phyloP scores from a whole-genome alignment of 2,329 filamentous ascomycete species.

The Sporothrix sp. region DNA sequence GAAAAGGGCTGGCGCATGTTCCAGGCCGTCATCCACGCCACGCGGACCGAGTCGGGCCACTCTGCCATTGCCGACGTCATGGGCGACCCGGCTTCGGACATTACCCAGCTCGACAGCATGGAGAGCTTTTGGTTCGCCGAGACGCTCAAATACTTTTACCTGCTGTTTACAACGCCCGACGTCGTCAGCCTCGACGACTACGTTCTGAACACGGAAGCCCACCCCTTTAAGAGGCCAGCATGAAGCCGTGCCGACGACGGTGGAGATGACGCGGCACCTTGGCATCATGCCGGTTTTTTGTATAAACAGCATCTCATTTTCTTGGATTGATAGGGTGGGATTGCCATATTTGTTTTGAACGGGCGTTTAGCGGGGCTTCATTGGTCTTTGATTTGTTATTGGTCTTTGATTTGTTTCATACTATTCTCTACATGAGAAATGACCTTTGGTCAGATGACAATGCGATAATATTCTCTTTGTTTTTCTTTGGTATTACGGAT shows the following conservation, averaged over 20 bases:
- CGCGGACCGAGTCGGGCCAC: constrained; percentile 56
- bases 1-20: constrained; percentile 88
- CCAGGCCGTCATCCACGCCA: constrained; percentile 55
- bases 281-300: too few relatives aligned
- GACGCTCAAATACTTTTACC: constrained; percentile 86
- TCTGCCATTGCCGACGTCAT: constrained; percentile 60
- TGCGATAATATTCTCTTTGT: too few relatives aligned
- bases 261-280: too few relatives aligned
- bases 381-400: too few relatives aligned
- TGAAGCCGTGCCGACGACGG: constrained; percentile 14
- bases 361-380: too few relatives aligned
- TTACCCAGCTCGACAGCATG: constrained; percentile 51
- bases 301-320: too few relatives aligned
- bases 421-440: too few relatives aligned
- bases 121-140: constrained; percentile 88
- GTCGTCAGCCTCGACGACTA: constrained; percentile 59
- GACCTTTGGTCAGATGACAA: too few relatives aligned
- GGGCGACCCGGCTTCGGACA: constrained; percentile 21
- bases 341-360: too few relatives aligned
- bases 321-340: too few relatives aligned
- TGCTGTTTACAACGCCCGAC: constrained; percentile 61
- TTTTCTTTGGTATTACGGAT: too few relatives aligned
- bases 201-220: constrained; percentile 56
- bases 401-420: too few relatives aligned
- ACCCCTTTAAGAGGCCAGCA: constrained; percentile 43